Conservation (phyloP, 208 protist genomes). For the Trypanosomatidae sp. region DNA sequence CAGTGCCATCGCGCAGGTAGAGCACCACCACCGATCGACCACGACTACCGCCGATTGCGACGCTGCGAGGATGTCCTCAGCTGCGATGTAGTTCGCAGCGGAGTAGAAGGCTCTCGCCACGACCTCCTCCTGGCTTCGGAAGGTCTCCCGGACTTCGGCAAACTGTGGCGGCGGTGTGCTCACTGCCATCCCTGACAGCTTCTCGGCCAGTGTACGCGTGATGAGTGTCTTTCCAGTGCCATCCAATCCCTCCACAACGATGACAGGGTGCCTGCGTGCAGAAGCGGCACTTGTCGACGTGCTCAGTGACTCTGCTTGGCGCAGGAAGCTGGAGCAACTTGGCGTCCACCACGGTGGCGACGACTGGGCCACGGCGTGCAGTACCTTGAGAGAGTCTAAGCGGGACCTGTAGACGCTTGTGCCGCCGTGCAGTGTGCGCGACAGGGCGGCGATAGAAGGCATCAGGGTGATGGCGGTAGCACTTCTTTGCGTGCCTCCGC, state of each 20-base stretch:
- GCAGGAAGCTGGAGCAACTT: conserved; percentile 41
- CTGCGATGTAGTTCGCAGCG: conserved; percentile 72
- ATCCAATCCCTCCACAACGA: conserved; percentile 72
- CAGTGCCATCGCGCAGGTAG: conserved; percentile 77
- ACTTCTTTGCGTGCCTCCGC: background rate
- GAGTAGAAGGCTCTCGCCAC: conserved; percentile 68
- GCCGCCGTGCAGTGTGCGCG: conserved; percentile 27
- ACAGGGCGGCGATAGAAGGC: conserved; percentile 9
- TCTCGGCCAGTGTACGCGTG: conserved; percentile 36
- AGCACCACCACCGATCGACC: conserved; percentile 81
- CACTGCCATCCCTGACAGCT: conserved; percentile 34
- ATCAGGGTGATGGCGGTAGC: background rate
- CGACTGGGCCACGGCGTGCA: conserved; percentile 30
- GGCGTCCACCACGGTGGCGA: conserved; percentile 59
- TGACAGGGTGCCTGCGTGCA: conserved; percentile 24
- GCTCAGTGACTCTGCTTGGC: conserved; percentile 2
- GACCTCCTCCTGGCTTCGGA: conserved; percentile 37
- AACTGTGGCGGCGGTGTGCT: conserved; percentile 54
- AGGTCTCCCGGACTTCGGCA: conserved; percentile 37
- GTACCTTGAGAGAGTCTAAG: conserved; percentile 35
- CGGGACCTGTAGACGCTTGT: conserved; percentile 51
- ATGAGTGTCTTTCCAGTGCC: conserved; percentile 70
- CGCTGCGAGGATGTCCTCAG: conserved; percentile 23
- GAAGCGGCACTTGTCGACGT: background rate
- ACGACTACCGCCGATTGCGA: conserved; percentile 29